A percentile compares a stretch with the other conserved stretches of the same genome.
These are phyloP conservation scores for Fusarium veterinarium DNA, from an alignment of 2,329 filamentous ascomycete genomes.

Conservation along the genomic window DNA sequence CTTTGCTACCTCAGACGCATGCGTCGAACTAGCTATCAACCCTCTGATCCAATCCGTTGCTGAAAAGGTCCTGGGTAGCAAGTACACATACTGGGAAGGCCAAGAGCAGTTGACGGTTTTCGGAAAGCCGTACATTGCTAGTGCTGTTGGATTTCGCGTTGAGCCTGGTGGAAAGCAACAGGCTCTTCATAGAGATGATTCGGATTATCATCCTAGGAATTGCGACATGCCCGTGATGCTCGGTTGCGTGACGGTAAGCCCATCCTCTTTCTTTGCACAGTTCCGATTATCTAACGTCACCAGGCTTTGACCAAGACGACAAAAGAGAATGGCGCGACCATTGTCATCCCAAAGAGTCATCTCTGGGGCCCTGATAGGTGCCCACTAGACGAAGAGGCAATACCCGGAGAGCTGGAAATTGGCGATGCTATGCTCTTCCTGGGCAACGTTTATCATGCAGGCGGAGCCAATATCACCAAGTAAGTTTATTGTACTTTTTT, in stretches of 20 bases:
- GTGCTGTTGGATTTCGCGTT: neutral
- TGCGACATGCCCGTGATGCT: neutral
- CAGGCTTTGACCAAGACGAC: neutral
- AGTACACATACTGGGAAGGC: neutral
- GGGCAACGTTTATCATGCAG: neutral
- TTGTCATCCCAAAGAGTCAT: rapidly evolving
- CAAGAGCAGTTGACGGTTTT: neutral
- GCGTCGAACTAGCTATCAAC: neutral
- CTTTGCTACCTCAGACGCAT: neutral
- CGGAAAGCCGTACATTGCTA: neutral
- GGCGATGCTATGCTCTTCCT: neutral
- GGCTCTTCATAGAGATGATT: neutral
- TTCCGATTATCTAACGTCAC: rapidly evolving
- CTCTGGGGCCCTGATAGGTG: neutral
- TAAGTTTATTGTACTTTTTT: rapidly evolving
- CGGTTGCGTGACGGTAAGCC: rapidly evolving
- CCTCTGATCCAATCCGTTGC: rapidly evolving
- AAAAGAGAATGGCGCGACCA: rapidly evolving
- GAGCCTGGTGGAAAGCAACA: neutral
- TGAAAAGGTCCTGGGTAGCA: rapidly evolving
- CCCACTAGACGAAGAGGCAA: rapidly evolving
- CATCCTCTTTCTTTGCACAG: rapidly evolving
- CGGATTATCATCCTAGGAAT: neutral
- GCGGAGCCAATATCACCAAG: neutral
- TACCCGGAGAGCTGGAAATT: rapidly evolving